Conservation (phyloP, 169 alveolate genomes). For the Amoebophrya sp. region DNA sequence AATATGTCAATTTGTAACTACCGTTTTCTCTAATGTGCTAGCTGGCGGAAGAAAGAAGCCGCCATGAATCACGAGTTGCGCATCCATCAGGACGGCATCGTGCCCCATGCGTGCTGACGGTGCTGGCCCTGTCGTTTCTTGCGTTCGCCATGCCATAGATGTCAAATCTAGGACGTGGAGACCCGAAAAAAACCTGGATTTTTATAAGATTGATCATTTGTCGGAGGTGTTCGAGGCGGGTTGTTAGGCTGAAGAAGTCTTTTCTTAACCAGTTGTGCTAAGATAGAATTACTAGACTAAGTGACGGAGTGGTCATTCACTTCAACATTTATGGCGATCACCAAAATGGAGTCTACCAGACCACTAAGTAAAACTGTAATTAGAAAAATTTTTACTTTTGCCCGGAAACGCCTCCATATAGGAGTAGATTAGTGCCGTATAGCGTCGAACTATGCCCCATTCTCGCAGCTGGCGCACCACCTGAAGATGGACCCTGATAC, state of each 20-base stretch:
- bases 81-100: constrained; percentile 69
- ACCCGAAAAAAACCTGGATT: constrained; percentile 64
- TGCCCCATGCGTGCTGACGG: constrained; percentile 82
- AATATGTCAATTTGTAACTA: background rate
- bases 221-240: too few species aligned
- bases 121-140: constrained; percentile 69
- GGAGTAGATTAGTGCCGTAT: constrained; percentile 69
- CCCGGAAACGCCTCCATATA: constrained; percentile 83
- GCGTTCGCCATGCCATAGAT: constrained; percentile 79
- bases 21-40: background rate
- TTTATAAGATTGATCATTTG: too few species aligned
- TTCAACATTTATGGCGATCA: background rate
- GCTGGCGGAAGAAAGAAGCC: constrained; percentile 49
- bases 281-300: too few species aligned
- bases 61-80: constrained; percentile 71
- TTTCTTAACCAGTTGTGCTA: too few species aligned
- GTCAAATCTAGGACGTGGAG: constrained; percentile 67
- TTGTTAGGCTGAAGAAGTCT: too few species aligned
- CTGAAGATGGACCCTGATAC: constrained; percentile 78
- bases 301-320: too few species aligned
- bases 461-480: constrained; percentile 77
- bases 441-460: constrained; percentile 73
- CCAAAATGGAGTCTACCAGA: background rate
- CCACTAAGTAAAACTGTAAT: background rate
- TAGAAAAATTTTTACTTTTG: background rate